Evolutionary conservation across 177 flowering plant species (phyloP).

Genomic region (Tripterygium wilfordii): DNA sequence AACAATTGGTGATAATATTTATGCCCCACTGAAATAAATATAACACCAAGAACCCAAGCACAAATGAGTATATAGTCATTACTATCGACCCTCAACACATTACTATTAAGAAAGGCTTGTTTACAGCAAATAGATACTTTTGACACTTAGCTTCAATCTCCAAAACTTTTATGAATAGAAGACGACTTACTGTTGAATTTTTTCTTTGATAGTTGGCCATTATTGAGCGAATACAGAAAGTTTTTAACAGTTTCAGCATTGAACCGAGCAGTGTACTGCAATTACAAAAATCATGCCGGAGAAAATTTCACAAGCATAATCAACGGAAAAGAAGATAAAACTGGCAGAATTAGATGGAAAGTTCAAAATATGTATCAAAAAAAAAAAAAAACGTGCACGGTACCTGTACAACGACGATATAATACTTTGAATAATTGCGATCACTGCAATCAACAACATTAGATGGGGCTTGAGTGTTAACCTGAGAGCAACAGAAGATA

Average conservation of each 20-base stretch:
- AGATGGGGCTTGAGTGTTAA: conserved; percentile 84
- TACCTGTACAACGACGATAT: conserved; percentile 95
- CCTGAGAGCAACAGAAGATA: conserved; percentile 22
- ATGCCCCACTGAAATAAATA: no score
- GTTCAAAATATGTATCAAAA: no score
- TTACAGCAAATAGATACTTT: not conserved
- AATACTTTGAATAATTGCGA: conserved; percentile 83
- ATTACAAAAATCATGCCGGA: conserved; percentile 6
- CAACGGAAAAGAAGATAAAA: no score
- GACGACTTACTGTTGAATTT: conserved; percentile 82
- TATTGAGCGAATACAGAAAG: conserved; percentile 71
- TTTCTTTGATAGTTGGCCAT: conserved; percentile 91
- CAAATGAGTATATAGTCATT: no score
- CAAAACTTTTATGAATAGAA: not conserved
- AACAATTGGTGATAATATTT: no score
- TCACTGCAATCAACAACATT: conserved; percentile 76
- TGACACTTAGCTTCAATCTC: not conserved
- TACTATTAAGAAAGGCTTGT: no score
- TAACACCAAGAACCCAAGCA: no score
- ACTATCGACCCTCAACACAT: no score
- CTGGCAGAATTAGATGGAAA: no score
- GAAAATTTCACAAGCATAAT: no score
- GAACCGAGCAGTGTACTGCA: conserved; percentile 91
- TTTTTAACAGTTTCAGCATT: conserved; percentile 89
- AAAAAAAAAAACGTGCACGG: conserved; percentile 1